A percentile compares a stretch with the other conserved stretches of the same genome.
Conservation (phyloP, 2,329 filamentous ascomycete genomes). For the Fusarium sp. region DNA sequence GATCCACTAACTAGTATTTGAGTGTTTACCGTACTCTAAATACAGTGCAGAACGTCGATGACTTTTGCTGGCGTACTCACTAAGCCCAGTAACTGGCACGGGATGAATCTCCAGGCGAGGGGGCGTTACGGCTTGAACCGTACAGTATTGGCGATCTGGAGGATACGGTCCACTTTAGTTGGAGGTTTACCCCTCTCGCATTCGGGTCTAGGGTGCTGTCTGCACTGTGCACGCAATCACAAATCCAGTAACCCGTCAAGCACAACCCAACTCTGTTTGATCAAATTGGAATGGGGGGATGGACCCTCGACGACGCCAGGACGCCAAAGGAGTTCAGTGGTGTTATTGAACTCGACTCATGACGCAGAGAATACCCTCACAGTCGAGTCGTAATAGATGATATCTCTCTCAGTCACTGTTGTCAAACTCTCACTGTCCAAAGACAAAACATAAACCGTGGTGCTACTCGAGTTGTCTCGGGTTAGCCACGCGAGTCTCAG, state of each 20-base stretch:
- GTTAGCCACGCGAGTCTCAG: constrained; percentile 32
- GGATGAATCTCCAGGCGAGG: neutral
- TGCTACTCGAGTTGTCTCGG: constrained; percentile 26
- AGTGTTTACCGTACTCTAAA: neutral
- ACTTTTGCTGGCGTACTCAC: neutral
- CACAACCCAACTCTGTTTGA: constrained; percentile 2
- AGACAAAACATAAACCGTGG: constrained; percentile 1
- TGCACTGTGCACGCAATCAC: constrained; percentile 5
- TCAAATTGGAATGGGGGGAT: neutral
- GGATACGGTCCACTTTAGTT: neutral
- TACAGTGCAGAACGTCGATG: constrained; percentile 19
- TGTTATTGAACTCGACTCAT: neutral
- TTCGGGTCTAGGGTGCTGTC: neutral
- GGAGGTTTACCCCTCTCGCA: neutral
- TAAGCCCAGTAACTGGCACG: neutral
- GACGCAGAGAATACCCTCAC: neutral
- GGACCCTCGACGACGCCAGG: neutral
- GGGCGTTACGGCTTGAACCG: neutral
- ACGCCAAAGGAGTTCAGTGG: neutral
- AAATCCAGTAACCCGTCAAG: neutral
- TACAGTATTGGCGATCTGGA: constrained; percentile 7
- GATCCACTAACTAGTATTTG: constrained; percentile 28
- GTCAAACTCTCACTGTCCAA: neutral
- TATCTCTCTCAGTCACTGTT: neutral
- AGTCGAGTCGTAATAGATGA: neutral